A percentile compares a stretch with the other conserved stretches of the same genome.
Evolutionary conservation across 2,329 filamentous ascomycete species (phyloP).

Genomic region (Penicillium frequentans): DNA sequence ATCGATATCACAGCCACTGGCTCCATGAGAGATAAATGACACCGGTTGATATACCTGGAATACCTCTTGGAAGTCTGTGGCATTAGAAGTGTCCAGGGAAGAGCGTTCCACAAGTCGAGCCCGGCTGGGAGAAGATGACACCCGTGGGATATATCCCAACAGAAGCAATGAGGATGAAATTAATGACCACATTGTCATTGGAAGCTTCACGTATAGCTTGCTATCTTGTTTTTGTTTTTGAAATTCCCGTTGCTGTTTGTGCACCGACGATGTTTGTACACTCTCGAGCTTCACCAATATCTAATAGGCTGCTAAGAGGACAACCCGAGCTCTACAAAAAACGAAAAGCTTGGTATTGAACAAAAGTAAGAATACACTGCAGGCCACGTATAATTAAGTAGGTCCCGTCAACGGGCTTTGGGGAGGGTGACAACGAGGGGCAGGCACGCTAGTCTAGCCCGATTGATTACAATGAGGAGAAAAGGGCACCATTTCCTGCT

Average conservation of each 20-base stretch:
- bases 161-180: background rate
- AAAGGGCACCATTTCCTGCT: background rate
- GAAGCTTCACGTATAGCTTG: background rate
- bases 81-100: background rate
- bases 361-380: background rate
- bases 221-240: too few species aligned
- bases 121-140: background rate
- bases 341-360: background rate
- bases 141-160: background rate
- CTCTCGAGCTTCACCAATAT: background rate
- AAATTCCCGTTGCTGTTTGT: too few species aligned
- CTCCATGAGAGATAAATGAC: conserved; percentile 43
- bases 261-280: too few species aligned
- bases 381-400: background rate
- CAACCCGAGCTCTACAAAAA: background rate
- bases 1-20: conserved; percentile 24
- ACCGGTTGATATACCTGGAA: conserved; percentile 71
- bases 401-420: background rate
- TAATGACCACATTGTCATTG: background rate
- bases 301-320: background rate
- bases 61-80: conserved; percentile 53
- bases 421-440: background rate
- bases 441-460: conserved; percentile 1
- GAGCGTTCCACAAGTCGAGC: background rate
- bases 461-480: background rate